Conservation (phyloP, 83 land plant species). For the Larix sibirica region DNA sequence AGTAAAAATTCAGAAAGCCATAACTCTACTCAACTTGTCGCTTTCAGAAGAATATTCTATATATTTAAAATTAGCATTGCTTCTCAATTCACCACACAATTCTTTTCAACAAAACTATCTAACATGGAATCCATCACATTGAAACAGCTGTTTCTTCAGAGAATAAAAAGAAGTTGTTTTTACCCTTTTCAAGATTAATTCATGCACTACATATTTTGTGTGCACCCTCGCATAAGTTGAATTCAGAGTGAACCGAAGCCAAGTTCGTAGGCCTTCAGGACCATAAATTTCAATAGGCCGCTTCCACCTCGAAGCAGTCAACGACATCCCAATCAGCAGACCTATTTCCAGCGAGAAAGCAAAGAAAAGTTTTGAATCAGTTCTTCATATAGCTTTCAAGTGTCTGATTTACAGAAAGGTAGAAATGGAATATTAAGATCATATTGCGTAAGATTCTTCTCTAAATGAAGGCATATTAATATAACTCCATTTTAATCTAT, state of each 20-base stretch:
- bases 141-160: not conserved
- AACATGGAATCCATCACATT: not conserved
- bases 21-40: not conserved
- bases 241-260: constrained; percentile 39
- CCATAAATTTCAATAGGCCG: constrained; percentile 45
- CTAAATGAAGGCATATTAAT: not conserved
- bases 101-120: not conserved
- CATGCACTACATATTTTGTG: constrained; percentile 49
- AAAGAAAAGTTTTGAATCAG: not conserved
- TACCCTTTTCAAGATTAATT: constrained; percentile 41
- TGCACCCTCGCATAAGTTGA: constrained; percentile 30
- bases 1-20: not conserved
- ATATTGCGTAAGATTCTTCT: not conserved
- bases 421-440: not conserved
- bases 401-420: not conserved
- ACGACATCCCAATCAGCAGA: constrained; percentile 33
- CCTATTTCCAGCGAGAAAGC: constrained; percentile 22
- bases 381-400: not conserved
- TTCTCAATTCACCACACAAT: not conserved
- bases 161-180: not conserved
- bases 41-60: not conserved
- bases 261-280: constrained; percentile 53
- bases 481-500: not conserved
- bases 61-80: not conserved
- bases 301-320: constrained; percentile 12